Conservation (phyloP, 305 asterid genomes). For the Fraxinus latifolia region DNA sequence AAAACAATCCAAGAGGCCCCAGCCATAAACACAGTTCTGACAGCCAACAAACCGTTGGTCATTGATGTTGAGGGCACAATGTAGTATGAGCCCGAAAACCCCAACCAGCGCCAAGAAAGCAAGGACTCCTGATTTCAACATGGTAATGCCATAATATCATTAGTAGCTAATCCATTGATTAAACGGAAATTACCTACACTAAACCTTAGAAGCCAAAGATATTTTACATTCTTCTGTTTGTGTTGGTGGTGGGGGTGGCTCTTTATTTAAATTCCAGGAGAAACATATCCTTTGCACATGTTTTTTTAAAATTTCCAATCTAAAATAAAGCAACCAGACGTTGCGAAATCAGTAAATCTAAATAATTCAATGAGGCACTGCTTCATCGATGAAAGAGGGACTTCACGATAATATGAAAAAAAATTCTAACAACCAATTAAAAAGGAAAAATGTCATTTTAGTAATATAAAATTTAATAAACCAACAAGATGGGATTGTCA, state of each 20-base stretch:
- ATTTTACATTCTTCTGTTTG: not conserved
- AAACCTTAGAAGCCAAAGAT: not conserved
- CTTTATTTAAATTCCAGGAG: not conserved
- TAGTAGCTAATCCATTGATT: not conserved
- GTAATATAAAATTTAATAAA: not conserved
- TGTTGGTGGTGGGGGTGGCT: not conserved
- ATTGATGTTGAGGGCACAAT: conserved; percentile 40
- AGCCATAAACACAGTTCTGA: conserved; percentile 51
- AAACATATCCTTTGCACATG: not conserved
- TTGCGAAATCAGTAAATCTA: not conserved
- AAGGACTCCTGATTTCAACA: conserved; percentile 40
- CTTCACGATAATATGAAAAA: not conserved
- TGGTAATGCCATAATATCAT: conserved; percentile 1
- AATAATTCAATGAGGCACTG: not conserved
- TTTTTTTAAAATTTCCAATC: not conserved
- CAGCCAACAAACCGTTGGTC: conserved; percentile 56
- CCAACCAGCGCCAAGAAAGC: conserved; percentile 57
- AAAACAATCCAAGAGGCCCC: conserved; percentile 57
- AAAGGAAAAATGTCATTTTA: not conserved
- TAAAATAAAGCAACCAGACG: not conserved
- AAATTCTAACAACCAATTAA: not conserved
- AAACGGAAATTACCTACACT: not conserved
- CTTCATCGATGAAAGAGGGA: not conserved
- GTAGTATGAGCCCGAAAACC: conserved; percentile 42
- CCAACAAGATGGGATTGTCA: not conserved